Base-by-base conservation (phyloP, 176 grass and related monocot species). In the Metroxylon sagu region DNA sequence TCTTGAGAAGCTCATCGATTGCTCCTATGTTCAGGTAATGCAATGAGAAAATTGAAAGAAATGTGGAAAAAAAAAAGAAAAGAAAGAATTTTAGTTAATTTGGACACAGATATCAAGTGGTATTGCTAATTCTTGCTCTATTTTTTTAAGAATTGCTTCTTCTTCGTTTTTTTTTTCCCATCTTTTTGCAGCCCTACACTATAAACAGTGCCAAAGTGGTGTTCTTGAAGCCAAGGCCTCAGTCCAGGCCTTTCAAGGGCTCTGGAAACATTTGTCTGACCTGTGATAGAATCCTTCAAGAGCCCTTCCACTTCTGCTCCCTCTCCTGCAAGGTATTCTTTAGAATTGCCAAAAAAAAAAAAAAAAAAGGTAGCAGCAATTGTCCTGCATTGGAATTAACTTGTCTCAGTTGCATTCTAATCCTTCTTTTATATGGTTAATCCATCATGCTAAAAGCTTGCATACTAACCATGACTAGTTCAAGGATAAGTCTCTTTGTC, bases 241-340 rank as follows among this genome's bases (percentile, higher is more conserved):
- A 98, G 56, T 92, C 87, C 4, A 88, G 88, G 88, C 93, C 87
- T 14, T 98, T 88, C 71, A 98, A 98, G 76, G 93, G 87, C 16
- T 92, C 81, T 62, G 93, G 84, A 71, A 97, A 97, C 73, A 60
- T 92, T 66, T 97, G 93, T 84, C 31, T 88, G 59, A 85, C 93
- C 21, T 97, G 93, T 76, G 93, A 88, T 73, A 70, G 93, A 64
- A 88, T 97, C 61, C 93, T 97, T 49, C 93, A 97, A 64, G 84
- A 97, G 84, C 93, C 93, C n/a, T 97, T 97, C 78, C 87, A 85
- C 61, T 92, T 92, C 72, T 97, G 93, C 81, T 97, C 76, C 81
- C 87, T 97, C 58, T 91, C 93, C 14, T 97, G 93, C 84, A 97
- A 97, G 93, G 93, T 95, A 65, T 27, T 2, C 16, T 65, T 43